Evolutionary conservation across 2,329 filamentous ascomycete genomes (phyloP).

Genomic region (Pseudogymnoascus sp.): DNA sequence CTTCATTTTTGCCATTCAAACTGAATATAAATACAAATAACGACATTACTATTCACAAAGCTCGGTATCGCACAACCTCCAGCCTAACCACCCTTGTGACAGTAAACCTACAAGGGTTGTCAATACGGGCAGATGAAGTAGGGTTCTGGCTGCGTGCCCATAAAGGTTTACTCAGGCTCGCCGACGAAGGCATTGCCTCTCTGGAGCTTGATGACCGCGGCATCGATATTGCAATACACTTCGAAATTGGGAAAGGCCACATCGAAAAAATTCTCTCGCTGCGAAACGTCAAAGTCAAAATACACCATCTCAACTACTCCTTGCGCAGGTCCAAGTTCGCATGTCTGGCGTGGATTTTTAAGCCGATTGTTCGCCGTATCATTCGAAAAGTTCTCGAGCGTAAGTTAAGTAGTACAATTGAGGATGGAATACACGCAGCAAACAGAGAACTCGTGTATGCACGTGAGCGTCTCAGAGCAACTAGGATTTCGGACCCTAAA

Average conservation of each 20-base stretch:
- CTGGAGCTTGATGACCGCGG: constrained; percentile 82
- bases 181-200: constrained; percentile 77
- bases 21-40: constrained; percentile 78
- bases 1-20: constrained; percentile 82
- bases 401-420: constrained; percentile 67
- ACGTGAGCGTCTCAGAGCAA: constrained; percentile 77
- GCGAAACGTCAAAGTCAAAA: constrained; percentile 66
- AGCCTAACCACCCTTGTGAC: constrained; percentile 64
- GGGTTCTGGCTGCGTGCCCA: constrained; percentile 86
- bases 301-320: constrained; percentile 80
- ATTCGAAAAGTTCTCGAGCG: constrained; percentile 73
- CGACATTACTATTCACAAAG: constrained; percentile 78
- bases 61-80: constrained; percentile 61
- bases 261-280: constrained; percentile 78
- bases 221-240: constrained; percentile 76
- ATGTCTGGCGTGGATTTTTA: constrained; percentile 74
- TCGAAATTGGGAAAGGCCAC: constrained; percentile 72
- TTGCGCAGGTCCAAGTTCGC: constrained; percentile 69
- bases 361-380: constrained; percentile 75
- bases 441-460: constrained; percentile 87
- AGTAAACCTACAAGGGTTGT: constrained; percentile 75
- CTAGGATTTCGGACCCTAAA: constrained; percentile 72
- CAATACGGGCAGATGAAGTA: constrained; percentile 75
- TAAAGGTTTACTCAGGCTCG: constrained; percentile 65
- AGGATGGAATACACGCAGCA: constrained; percentile 60